These are phyloP conservation scores for Epichloe festucae DNA, from an alignment of 2,329 filamentous ascomycete genomes.

Conservation along the genomic window DNA sequence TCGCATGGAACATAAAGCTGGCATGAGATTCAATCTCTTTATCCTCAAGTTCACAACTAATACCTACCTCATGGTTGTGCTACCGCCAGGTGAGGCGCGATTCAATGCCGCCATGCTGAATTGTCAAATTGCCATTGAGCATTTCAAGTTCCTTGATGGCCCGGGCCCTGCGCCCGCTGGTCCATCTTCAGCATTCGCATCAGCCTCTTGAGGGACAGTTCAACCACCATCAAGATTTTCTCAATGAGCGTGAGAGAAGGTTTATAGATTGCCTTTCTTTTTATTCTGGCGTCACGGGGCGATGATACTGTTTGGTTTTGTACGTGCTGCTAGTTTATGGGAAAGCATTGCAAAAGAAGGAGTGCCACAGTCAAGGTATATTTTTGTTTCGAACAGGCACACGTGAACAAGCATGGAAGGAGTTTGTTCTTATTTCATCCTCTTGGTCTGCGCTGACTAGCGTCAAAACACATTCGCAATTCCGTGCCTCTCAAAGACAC, in stretches of 20 bases:
- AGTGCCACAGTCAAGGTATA: neutral
- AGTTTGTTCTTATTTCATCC: neutral
- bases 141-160: constrained; percentile 59
- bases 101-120: constrained; percentile 89
- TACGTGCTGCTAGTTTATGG: neutral
- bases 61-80: constrained; percentile 85
- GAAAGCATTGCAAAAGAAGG: neutral
- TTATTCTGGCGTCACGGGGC: constrained; percentile 1
- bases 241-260: neutral
- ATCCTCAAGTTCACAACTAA: constrained; percentile 94
- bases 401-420: neutral
- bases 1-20: constrained; percentile 68
- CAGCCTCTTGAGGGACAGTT: neutral
- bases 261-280: neutral
- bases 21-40: constrained; percentile 75
- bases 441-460: neutral
- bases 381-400: neutral
- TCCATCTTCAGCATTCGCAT: constrained; percentile 14
- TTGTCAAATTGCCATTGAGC: constrained; percentile 71
- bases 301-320: constrained; percentile 4
- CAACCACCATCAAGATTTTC: neutral
- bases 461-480: neutral
- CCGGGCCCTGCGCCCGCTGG: constrained; percentile 15
- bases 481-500: neutral
- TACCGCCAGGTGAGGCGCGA: constrained; percentile 80